Evolutionary conservation across 164 flowering plant genomes (phyloP).

Genomic region (Amborella trichopoda): DNA sequence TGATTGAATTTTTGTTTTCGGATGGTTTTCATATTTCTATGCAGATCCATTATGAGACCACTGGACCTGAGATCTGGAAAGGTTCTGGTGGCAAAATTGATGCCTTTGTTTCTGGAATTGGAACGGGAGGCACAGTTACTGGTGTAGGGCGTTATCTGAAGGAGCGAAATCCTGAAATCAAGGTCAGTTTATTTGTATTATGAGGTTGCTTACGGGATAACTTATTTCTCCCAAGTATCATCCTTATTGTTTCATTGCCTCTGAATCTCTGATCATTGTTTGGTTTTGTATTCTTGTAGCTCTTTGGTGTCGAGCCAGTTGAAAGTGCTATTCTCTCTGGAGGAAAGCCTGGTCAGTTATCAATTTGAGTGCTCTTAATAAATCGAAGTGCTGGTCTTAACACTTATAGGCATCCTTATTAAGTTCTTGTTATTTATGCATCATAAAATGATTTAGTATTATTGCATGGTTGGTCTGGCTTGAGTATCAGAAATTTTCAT

Average conservation of each 20-base stretch:
- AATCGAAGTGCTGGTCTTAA: too few species aligned
- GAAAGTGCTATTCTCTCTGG: conserved; percentile 76
- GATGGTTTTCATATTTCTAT: conserved; percentile 4
- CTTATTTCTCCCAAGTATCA: not conserved
- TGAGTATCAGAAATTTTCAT: too few species aligned
- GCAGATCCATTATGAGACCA: conserved; percentile 75
- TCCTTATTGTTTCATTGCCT: not conserved
- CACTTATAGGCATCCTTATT: too few species aligned
- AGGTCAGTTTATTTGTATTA: conserved; percentile 27
- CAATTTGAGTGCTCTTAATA: too few species aligned
- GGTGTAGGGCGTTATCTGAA: conserved; percentile 67
- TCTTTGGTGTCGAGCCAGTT: conserved; percentile 70
- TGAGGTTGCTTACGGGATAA: too few species aligned
- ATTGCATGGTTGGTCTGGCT: too few species aligned
- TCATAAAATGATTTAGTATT: too few species aligned
- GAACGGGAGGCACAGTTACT: conserved; percentile 82
- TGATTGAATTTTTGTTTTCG: too few species aligned
- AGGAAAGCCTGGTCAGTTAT: conserved; percentile 82
- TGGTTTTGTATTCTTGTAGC: conserved; percentile 16
- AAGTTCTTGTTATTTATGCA: too few species aligned
- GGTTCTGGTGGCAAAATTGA: conserved; percentile 59
- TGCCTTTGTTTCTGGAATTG: conserved; percentile 64
- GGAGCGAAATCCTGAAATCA: conserved; percentile 52
- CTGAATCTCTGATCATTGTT: not conserved
- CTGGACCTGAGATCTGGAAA: conserved; percentile 89